These are phyloP conservation scores for Pyrenula aspistea DNA, from an alignment of 495 filamentous ascomycete species.

Conservation along the genomic window DNA sequence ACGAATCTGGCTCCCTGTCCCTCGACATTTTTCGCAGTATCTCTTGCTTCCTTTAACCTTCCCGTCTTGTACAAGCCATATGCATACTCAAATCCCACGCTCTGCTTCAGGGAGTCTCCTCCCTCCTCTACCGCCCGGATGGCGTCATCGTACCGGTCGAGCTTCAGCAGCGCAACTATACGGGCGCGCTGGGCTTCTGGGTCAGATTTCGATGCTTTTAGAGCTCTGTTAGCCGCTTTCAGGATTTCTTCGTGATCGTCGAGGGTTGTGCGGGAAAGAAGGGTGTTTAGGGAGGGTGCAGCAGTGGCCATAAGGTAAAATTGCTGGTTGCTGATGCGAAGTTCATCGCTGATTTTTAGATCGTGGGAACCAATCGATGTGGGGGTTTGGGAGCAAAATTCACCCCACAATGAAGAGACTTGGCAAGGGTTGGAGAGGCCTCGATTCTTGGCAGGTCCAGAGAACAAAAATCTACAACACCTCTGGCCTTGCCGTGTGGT, in stretches of 20 bases:
- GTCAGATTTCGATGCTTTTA: constrained; percentile 52
- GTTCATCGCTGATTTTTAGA: no score
- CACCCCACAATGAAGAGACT: no score
- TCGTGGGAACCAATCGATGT: no score
- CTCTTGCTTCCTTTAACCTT: constrained; percentile 55
- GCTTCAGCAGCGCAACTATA: constrained; percentile 75
- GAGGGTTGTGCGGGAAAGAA: constrained; percentile 47
- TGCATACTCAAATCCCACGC: constrained; percentile 64
- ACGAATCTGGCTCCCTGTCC: constrained; percentile 67
- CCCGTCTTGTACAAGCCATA: constrained; percentile 90
- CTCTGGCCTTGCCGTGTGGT: neutral
- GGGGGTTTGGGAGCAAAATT: no score
- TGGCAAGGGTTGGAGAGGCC: no score
- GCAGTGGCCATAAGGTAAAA: constrained; percentile 24
- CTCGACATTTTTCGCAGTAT: constrained; percentile 34
- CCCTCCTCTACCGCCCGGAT: constrained; percentile 62
- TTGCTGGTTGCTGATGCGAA: no score
- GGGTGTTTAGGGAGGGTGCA: constrained; percentile 38
- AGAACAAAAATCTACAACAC: no score
- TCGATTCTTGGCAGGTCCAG: no score
- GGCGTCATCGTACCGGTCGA: constrained; percentile 89
- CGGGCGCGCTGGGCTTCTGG: constrained; percentile 62
- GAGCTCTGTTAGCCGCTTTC: constrained; percentile 53
- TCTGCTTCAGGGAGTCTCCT: constrained; percentile 52
- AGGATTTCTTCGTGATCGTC: constrained; percentile 67